Percentiles rank a stretch among this genome's conserved stretches.
These are phyloP conservation scores for Carnegiea gigantea DNA, from an alignment of 179 eudicot species.

Conservation along the genomic window DNA sequence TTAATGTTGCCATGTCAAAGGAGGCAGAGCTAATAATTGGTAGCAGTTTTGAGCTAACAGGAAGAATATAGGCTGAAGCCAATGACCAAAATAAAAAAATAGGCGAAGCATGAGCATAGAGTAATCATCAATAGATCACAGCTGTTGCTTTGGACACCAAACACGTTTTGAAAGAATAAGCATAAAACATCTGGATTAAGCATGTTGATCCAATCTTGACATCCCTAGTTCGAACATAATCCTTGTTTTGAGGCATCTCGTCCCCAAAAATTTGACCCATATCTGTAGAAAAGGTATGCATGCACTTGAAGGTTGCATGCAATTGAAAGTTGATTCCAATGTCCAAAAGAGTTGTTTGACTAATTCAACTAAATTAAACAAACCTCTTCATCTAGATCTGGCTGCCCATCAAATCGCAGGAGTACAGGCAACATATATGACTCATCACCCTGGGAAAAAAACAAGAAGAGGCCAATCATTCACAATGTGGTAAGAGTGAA, in stretches of 20 bases:
- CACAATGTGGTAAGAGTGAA: conserved; percentile 7
- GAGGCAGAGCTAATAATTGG: not conserved
- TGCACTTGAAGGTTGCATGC: not conserved
- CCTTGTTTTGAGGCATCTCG: not conserved
- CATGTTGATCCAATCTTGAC: conserved; percentile 1
- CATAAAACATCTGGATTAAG: not conserved
- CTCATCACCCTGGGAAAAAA: conserved; percentile 66
- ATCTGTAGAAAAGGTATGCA: not conserved
- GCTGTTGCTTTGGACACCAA: not conserved
- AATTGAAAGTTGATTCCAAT: not conserved
- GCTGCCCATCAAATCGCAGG: conserved; percentile 89
- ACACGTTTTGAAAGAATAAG: not conserved
- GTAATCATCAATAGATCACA: not conserved
- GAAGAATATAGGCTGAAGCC: not conserved
- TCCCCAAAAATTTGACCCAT: conserved; percentile 1
- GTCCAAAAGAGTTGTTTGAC: not conserved
- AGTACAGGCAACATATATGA: conserved; percentile 93
- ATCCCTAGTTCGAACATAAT: too few relatives aligned
- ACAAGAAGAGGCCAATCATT: conserved; percentile 16
- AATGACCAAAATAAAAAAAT: not conserved
- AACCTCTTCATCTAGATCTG: conserved; percentile 94
- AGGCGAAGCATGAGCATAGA: not conserved
- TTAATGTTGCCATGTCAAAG: not conserved
- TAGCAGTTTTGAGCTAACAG: not conserved
- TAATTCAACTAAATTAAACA: conserved; percentile 21